A percentile compares a stretch with the other conserved stretches of the same genome.
Evolutionary conservation across 768 basidiomycete species (phyloP).

Genomic region (Termitomyces sp.): DNA sequence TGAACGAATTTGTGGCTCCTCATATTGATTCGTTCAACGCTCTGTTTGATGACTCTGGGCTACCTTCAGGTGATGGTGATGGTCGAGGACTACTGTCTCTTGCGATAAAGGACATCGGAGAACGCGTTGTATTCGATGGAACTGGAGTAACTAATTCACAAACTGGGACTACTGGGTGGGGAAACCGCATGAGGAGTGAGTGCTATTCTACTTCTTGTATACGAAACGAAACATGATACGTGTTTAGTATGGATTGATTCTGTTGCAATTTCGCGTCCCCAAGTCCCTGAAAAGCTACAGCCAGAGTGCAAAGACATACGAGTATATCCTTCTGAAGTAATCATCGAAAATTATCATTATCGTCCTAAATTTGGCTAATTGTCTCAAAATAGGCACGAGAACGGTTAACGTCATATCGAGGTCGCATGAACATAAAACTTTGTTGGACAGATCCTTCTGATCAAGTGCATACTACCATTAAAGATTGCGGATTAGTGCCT

Average conservation of each 20-base stretch:
- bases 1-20: slow-evolving; percentile 91
- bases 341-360: not conserved
- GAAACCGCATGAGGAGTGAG: slow-evolving; percentile 84
- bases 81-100: slow-evolving; percentile 77
- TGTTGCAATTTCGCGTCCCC: slow-evolving; percentile 78
- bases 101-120: slow-evolving; percentile 79
- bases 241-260: slow-evolving; percentile 87
- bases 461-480: slow-evolving; percentile 64
- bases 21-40: slow-evolving; percentile 97
- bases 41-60: slow-evolving; percentile 89
- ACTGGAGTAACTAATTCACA: slow-evolving; percentile 50
- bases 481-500: slow-evolving; percentile 90
- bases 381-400: slow-evolving; percentile 73
- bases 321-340: slow-evolving; percentile 88
- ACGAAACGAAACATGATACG: not conserved
- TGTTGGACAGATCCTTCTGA: slow-evolving; percentile 78
- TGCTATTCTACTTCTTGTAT: slow-evolving; percentile 10
- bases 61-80: slow-evolving; percentile 69
- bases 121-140: slow-evolving; percentile 92
- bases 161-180: slow-evolving; percentile 57
- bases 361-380: slow-evolving; percentile 7
- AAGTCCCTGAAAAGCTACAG: slow-evolving; percentile 79
- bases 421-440: slow-evolving; percentile 82
- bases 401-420: slow-evolving; percentile 87
- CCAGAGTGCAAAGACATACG: slow-evolving; percentile 68